Percentiles rank a stretch among this genome's conserved stretches.
These are phyloP conservation scores for Capronia coronata DNA, from an alignment of 2,329 filamentous ascomycete species.

Conservation along the genomic window DNA sequence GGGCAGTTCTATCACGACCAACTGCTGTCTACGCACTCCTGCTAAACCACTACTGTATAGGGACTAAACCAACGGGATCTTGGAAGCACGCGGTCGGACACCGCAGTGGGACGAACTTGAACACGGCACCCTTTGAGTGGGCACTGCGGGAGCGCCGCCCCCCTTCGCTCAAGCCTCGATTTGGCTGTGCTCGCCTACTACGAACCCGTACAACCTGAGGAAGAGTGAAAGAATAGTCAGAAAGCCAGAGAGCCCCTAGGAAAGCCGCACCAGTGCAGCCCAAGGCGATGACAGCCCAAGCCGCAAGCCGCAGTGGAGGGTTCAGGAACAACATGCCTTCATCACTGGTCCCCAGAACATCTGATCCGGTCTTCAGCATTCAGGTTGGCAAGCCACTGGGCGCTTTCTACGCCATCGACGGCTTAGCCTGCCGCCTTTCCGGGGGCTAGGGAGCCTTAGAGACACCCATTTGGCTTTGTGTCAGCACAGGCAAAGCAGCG, in stretches of 20 bases:
- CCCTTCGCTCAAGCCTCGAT: conserved; percentile 13
- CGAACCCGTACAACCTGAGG: conserved; percentile 12
- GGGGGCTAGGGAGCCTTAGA: conserved; percentile 16
- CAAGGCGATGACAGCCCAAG: conserved; percentile 8
- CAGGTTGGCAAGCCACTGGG: conserved; percentile 2
- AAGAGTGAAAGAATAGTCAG: conserved; percentile 4
- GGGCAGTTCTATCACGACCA: neutral
- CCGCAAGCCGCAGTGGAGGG: neutral
- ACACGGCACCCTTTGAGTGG: neutral
- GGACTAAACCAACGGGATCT: conserved; percentile 14
- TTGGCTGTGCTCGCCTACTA: conserved; percentile 10
- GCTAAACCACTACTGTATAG: neutral
- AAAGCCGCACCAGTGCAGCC: no score
- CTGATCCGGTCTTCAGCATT: neutral
- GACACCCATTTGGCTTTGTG: conserved; percentile 13
- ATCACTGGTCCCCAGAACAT: neutral
- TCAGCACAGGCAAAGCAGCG: conserved; percentile 12
- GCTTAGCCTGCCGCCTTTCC: conserved; percentile 21
- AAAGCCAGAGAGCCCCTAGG: conserved; percentile 9
- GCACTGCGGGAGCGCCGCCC: conserved; percentile 13
- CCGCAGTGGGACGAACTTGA: conserved; percentile 13
- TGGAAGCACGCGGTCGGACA: conserved; percentile 25
- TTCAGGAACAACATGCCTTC: neutral
- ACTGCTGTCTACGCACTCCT: neutral
- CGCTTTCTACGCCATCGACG: conserved; percentile 9